phyloP scores from a whole-genome alignment of 371 early-diverging fungal genomes.

The Mucor plumbeus region DNA sequence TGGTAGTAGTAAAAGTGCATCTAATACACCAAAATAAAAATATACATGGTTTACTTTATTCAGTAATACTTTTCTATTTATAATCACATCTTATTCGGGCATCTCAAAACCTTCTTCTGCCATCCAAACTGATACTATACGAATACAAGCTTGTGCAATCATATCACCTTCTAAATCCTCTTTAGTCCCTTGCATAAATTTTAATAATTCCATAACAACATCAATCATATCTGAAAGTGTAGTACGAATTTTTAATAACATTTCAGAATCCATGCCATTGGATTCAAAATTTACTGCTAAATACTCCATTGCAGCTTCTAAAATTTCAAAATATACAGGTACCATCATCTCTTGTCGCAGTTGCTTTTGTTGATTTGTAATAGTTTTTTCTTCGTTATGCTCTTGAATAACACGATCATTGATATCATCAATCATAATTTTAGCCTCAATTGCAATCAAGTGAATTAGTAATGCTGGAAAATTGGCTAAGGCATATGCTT shows the following conservation, averaged over 20 bases:
- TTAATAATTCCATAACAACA: conserved; percentile 45
- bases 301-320: conserved; percentile 52
- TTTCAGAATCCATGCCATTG: conserved; percentile 47
- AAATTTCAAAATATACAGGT: conserved; percentile 51
- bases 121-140: conserved; percentile 48
- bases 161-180: conserved; percentile 38
- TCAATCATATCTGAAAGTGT: conserved; percentile 50
- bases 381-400: conserved; percentile 27
- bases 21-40: neutral
- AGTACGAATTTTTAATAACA: conserved; percentile 46
- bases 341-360: conserved; percentile 42
- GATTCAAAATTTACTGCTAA: conserved; percentile 25
- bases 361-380: conserved; percentile 25
- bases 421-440: conserved; percentile 56
- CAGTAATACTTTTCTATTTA: neutral
- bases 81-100: conserved; percentile 17
- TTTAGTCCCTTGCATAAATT: conserved; percentile 41
- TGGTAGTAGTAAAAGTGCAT: neutral
- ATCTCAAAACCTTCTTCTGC: conserved; percentile 54
- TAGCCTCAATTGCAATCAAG: conserved; percentile 54
- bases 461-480: conserved; percentile 55
- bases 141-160: conserved; percentile 51
- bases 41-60: neutral
- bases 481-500: conserved; percentile 34
- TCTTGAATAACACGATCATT: conserved; percentile 34